These are phyloP conservation scores for Vitis rotundifolia DNA, from an alignment of 164 flowering plant genomes.

Conservation along the genomic window DNA sequence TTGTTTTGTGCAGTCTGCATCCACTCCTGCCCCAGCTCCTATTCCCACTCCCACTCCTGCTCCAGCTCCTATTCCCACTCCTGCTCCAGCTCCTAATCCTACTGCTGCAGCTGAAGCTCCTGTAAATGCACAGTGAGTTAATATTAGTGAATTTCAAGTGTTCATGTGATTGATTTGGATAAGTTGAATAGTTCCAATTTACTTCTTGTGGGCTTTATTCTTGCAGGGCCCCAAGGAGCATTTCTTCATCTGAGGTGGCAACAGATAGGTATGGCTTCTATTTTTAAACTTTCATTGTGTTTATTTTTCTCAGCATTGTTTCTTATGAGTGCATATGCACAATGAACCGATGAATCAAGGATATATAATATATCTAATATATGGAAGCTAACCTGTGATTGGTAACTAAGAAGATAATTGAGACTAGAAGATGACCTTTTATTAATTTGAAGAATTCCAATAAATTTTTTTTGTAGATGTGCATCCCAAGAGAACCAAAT, in stretches of 20 bases:
- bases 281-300: neutral
- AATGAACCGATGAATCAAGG: neutral
- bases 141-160: neutral
- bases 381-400: neutral
- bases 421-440: neutral
- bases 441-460: neutral
- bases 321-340: neutral
- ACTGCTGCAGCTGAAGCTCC: slow-evolving; percentile 44
- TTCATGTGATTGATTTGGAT: neutral
- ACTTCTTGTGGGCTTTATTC: neutral
- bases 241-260: slow-evolving; percentile 34
- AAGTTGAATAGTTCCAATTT: neutral
- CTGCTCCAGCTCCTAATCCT: slow-evolving; percentile 40
- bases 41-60: slow-evolving; percentile 35
- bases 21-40: slow-evolving; percentile 39
- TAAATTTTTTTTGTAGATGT: no score
- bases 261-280: slow-evolving; percentile 37
- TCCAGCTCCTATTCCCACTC: slow-evolving; percentile 37
- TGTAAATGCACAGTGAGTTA: slow-evolving; percentile 46
- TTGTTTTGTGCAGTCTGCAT: slow-evolving; percentile 26
- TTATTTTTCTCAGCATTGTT: neutral
- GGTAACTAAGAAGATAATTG: neutral
- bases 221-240: slow-evolving; percentile 39
- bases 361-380: neutral
- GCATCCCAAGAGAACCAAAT: no score